These are phyloP conservation scores for Tulasnella sp. DNA, from an alignment of 768 basidiomycete species.

Conservation along the genomic window DNA sequence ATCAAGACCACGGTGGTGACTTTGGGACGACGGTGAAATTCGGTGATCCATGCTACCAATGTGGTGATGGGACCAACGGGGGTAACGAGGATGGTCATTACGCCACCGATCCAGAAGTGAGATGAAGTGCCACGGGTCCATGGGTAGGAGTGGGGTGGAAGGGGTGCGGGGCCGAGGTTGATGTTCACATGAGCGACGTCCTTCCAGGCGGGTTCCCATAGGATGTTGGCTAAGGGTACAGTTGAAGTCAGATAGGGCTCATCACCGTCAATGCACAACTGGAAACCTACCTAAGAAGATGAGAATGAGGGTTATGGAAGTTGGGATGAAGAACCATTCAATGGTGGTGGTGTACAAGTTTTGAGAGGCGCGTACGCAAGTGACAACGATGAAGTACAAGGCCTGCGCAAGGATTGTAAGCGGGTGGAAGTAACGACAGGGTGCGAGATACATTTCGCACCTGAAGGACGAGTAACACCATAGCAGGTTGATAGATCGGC, in stretches of 20 bases:
- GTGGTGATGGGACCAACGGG: slow-evolving; percentile 13
- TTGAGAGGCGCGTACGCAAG: not conserved
- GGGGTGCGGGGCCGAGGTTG: not conserved
- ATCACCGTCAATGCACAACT: no score
- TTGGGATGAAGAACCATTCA: slow-evolving; percentile 14
- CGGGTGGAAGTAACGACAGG: no score
- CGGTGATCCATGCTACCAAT: not conserved
- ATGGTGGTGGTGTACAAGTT: not conserved
- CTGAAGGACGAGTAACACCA: slow-evolving; percentile 5
- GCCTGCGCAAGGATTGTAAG: not conserved
- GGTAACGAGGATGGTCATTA: not conserved
- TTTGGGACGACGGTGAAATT: not conserved
- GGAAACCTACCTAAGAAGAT: no score
- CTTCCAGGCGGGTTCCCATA: slow-evolving; percentile 14
- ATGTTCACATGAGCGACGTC: slow-evolving; percentile 9
- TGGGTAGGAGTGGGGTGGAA: not conserved
- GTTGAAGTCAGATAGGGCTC: no score
- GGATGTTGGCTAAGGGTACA: not conserved
- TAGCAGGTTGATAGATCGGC: not conserved
- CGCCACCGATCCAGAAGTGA: not conserved
- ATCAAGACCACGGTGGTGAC: not conserved
- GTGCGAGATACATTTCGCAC: no score
- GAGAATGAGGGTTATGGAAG: not conserved
- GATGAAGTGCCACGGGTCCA: slow-evolving; percentile 1
- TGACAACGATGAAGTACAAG: not conserved